These are phyloP conservation scores for Gonapodya sp. DNA, from an alignment of 192 early-diverging fungal species.

Conservation along the genomic window DNA sequence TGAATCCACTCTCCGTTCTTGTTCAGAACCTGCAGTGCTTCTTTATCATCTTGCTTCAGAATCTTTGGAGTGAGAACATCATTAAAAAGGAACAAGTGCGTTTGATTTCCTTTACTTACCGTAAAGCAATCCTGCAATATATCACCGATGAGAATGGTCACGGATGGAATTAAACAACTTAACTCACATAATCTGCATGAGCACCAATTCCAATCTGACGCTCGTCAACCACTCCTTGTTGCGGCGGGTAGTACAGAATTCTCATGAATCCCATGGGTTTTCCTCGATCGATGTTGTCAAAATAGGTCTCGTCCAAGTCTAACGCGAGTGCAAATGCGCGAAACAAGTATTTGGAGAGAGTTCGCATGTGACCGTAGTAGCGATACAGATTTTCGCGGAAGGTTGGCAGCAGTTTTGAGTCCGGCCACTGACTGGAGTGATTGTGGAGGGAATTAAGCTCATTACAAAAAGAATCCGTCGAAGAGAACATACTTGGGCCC, in stretches of 20 bases:
- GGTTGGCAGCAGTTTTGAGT: not conserved
- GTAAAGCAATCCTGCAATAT: not conserved
- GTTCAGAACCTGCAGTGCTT: constrained; percentile 7
- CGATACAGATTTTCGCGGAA: not conserved
- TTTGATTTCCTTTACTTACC: too few relatives aligned
- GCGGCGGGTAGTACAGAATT: constrained; percentile 1
- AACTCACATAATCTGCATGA: constrained; percentile 1
- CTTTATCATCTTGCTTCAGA: not conserved
- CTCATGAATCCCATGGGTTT: not conserved
- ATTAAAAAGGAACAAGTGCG: too few relatives aligned
- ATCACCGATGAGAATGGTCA: too few relatives aligned
- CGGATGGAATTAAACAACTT: not conserved
- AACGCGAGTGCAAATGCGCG: not conserved
- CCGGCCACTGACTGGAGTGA: not conserved
- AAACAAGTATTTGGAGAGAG: not conserved
- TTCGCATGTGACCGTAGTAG: not conserved
- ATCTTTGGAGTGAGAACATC: too few relatives aligned
- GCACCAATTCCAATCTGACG: not conserved
- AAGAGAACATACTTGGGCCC: too few relatives aligned
- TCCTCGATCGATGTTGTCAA: not conserved
- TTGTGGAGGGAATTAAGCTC: too few relatives aligned
- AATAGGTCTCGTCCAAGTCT: not conserved
- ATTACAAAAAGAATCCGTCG: too few relatives aligned
- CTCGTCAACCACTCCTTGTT: not conserved
- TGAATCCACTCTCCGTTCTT: not conserved